Base-by-base conservation (phyloP, 768 basidiomycete genomes). In the Paxillus ammoniavirescens region DNA sequence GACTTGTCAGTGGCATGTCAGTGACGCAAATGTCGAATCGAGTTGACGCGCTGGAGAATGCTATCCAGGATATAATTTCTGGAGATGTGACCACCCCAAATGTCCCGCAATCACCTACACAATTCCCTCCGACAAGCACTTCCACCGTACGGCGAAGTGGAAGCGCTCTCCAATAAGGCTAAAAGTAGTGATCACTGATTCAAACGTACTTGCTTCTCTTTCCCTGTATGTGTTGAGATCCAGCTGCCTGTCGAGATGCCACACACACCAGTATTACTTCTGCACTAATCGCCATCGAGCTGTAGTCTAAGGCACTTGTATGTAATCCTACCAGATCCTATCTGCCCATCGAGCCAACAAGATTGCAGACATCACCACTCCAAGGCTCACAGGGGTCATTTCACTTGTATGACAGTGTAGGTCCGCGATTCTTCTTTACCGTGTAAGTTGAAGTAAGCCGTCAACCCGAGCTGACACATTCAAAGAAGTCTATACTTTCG, bases 1-100 rank as follows among this genome's bases (percentile, higher is more conserved):
- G 31, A 60, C 59, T 49, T 26, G 26, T 26, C 26, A 47, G 58
- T 38, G 52, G 54, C 21, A 50, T 47, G 18, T 35, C 65, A 96
- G 94, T 97, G 94, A 82, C 75, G 51, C 89, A 93, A 62, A 97
- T 96, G 94, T 95, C 93, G 1, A 81, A 82, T 37, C 82, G 94
- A 42, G 93, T 97, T 18, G 93, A 97, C 63, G 82, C 89, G 15
- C 77, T 97, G 30, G 94, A 97, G 65, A 84, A 84, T 15, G 84
- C 93, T 10, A 94, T 97, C 51, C 91, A 94, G 60, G 93, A 96
- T 63, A 89, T 96, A 45, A 93, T 97, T 65, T 90, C 86, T 56
- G 84, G 83, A 28, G 89, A 89, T 54, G 69, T 81, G 14, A 57
- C 71, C 35, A 63, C 75, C 5, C 65, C 75, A 23, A 82, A 77